Conservation (phyloP, 75 land plant species). For the Cupressus sempervirens region DNA sequence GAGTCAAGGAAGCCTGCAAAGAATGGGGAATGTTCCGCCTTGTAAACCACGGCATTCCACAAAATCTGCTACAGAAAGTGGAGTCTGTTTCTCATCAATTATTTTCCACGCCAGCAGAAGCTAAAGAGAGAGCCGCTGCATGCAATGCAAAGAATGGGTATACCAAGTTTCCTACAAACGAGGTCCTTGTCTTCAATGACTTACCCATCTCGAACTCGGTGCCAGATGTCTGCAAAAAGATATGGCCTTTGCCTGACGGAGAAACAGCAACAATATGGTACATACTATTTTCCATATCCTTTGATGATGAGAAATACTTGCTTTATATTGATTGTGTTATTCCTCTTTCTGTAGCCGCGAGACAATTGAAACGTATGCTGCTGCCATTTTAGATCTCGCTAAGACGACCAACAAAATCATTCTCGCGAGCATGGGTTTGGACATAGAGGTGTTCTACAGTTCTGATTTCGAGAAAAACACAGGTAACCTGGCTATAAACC, state of each 20-base stretch:
- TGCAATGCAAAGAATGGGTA: too few species aligned
- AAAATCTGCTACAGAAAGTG: too few species aligned
- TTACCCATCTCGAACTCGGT: background rate
- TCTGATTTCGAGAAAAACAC: background rate
- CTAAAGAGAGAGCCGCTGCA: too few species aligned
- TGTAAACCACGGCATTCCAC: too few species aligned
- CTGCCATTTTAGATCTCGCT: background rate
- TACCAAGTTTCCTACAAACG: too few species aligned
- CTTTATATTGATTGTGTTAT: background rate
- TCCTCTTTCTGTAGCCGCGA: background rate
- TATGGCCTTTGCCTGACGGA: background rate
- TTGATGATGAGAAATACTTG: background rate
- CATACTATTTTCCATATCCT: background rate
- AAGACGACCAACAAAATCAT: background rate
- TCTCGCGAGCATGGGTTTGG: background rate
- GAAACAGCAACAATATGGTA: background rate
- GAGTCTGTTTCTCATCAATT: too few species aligned
- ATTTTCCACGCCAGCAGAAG: too few species aligned
- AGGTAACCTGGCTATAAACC: background rate
- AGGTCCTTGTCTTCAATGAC: too few species aligned
- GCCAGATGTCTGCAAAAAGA: background rate
- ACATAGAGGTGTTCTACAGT: background rate
- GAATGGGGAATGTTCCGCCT: too few species aligned
- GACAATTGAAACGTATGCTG: background rate
- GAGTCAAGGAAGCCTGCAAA: too few species aligned